Conservation (phyloP, 2,329 filamentous ascomycete species). For the Ilyonectria robusta region DNA sequence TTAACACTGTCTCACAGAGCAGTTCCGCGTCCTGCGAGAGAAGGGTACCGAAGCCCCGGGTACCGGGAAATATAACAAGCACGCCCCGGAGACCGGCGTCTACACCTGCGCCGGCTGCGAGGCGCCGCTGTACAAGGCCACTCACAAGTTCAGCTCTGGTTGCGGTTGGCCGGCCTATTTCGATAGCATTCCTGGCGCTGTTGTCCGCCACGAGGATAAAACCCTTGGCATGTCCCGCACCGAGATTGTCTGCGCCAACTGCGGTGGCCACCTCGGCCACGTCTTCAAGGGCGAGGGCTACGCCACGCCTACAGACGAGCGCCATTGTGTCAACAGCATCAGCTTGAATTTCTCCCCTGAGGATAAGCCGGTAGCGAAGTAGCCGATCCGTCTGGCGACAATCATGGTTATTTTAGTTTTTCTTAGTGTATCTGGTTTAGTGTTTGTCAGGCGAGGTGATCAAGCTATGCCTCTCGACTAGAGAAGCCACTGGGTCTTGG, state of each 20-base stretch:
- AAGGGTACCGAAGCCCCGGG: constrained; percentile 91
- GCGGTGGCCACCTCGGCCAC: constrained; percentile 94
- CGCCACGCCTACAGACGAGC: constrained; percentile 89
- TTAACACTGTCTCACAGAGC: constrained; percentile 71
- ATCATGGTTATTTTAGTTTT: constrained; percentile 50
- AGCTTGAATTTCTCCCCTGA: constrained; percentile 85
- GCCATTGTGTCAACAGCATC: constrained; percentile 96
- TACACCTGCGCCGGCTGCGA: constrained; percentile 92
- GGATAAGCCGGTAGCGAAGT: constrained; percentile 63
- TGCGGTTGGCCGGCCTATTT: constrained; percentile 99
- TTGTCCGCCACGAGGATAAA: constrained; percentile 84
- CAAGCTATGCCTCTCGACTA: neutral
- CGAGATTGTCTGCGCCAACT: constrained; percentile 96
- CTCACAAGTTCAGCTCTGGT: constrained; percentile 95
- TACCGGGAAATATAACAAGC: constrained; percentile 89
- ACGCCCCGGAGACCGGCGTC: constrained; percentile 80
- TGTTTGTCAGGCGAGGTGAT: neutral
- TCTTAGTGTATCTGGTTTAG: constrained; percentile 1
- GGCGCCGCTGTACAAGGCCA: constrained; percentile 90
- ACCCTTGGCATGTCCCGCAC: constrained; percentile 86
- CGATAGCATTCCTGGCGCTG: constrained; percentile 92
- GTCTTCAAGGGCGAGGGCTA: constrained; percentile 94
- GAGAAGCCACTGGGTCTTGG: neutral
- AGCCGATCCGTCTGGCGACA: constrained; percentile 50
- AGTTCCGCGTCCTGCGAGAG: constrained; percentile 93